Evolutionary conservation across 345 rosid species (phyloP).

Genomic region (Hevea brasiliensis): DNA sequence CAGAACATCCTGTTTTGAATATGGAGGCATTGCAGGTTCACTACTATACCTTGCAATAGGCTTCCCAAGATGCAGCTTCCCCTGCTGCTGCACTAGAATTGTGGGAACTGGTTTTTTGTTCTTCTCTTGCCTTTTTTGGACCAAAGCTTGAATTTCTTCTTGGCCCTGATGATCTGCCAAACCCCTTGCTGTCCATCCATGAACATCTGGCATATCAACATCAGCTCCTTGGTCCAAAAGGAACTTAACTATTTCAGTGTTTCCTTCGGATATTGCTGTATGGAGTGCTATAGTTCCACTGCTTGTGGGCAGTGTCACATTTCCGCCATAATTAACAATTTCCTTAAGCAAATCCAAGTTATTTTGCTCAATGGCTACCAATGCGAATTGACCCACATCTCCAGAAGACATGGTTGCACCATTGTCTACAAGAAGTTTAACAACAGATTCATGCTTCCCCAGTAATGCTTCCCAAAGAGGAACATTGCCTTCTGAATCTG

Average conservation of each 20-base stretch:
- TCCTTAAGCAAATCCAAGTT: slow-evolving; percentile 54
- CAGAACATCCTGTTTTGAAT: slow-evolving; percentile 13
- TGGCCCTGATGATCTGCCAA: slow-evolving; percentile 83
- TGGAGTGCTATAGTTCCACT: slow-evolving; percentile 66
- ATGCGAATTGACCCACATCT: slow-evolving; percentile 53
- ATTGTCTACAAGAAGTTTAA: slow-evolving; percentile 55
- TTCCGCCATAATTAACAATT: slow-evolving; percentile 55
- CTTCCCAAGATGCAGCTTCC: slow-evolving; percentile 29
- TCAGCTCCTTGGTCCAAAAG: slow-evolving; percentile 64
- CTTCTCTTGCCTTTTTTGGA: slow-evolving; percentile 23
- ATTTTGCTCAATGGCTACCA: slow-evolving; percentile 58
- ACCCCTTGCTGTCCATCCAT: slow-evolving; percentile 75
- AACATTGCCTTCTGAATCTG: slow-evolving; percentile 82
- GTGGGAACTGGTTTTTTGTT: slow-evolving; percentile 11
- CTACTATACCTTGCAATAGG: slow-evolving; percentile 54
- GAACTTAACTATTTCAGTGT: slow-evolving; percentile 58
- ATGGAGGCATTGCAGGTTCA: slow-evolving; percentile 51
- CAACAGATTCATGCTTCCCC: slow-evolving; percentile 51
- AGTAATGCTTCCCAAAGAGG: slow-evolving; percentile 85
- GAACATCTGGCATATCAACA: slow-evolving; percentile 50
- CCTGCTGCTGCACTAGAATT: slow-evolving; percentile 19
- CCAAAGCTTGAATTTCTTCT: slow-evolving; percentile 56
- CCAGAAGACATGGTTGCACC: slow-evolving; percentile 58
- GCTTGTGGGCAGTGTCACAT: slow-evolving; percentile 45
- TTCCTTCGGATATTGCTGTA: slow-evolving; percentile 67